Conservation (phyloP, 2,329 filamentous ascomycete species). For the Verticillium zaregamsianum region DNA sequence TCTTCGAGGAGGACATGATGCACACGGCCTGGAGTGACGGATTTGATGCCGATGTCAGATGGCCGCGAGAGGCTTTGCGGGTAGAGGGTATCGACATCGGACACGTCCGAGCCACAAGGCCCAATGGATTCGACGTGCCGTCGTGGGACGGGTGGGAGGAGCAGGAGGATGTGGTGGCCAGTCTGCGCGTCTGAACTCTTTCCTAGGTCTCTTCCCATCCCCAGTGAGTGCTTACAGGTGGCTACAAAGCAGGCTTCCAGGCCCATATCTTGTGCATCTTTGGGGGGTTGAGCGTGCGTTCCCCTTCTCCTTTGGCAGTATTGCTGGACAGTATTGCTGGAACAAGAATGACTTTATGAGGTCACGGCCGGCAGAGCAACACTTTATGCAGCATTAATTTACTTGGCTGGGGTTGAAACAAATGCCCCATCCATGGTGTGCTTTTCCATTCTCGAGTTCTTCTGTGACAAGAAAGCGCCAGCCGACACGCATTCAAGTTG, state of each 20-base stretch:
- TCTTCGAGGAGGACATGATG: conserved; percentile 24
- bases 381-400: not conserved
- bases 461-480: no score
- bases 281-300: not conserved
- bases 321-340: not conserved
- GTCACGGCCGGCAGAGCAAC: not conserved
- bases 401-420: not conserved
- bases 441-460: not conserved
- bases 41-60: conserved; percentile 27
- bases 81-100: conserved; percentile 34
- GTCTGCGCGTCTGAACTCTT: not conserved
- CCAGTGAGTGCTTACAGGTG: no score
- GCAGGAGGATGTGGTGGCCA: conserved; percentile 20
- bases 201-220: no score
- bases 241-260: no score
- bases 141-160: conserved; percentile 49
- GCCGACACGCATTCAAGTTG: no score
- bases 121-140: conserved; percentile 48
- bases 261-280: not conserved
- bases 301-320: no score
- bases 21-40: conserved; percentile 23
- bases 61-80: conserved; percentile 32
- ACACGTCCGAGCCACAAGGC: conserved; percentile 28
- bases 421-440: no score
- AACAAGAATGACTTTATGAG: not conserved